Evolutionary conservation across 2,329 filamentous ascomycete genomes (phyloP).

Genomic region (Chlorencoelia australis): DNA sequence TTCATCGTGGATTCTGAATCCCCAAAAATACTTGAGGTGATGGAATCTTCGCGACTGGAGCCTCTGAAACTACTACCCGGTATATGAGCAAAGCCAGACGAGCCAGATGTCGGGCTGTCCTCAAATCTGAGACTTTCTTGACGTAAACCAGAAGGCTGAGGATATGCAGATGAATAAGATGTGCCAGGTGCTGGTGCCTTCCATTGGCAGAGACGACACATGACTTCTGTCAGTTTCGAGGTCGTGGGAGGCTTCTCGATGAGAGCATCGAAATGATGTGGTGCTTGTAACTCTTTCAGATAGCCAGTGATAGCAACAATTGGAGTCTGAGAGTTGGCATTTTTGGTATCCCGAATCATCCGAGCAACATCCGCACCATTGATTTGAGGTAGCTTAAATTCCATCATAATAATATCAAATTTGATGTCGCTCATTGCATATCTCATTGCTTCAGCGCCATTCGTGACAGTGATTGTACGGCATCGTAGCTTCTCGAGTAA

Average conservation of each 20-base stretch:
- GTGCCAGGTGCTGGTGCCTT: slow-evolving; percentile 55
- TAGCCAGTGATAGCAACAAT: slow-evolving; percentile 97
- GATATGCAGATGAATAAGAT: slow-evolving; percentile 41
- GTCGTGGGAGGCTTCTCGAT: slow-evolving; percentile 96
- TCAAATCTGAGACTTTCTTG: slow-evolving; percentile 55
- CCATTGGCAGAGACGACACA: slow-evolving; percentile 87
- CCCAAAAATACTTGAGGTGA: slow-evolving; percentile 79
- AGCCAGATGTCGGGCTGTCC: slow-evolving; percentile 63
- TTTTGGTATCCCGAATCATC: slow-evolving; percentile 96
- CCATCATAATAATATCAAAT: slow-evolving; percentile 97
- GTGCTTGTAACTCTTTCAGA: slow-evolving; percentile 89
- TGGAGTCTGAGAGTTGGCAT: slow-evolving; percentile 85
- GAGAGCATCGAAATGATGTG: slow-evolving; percentile 89
- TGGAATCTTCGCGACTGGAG: slow-evolving; percentile 79
- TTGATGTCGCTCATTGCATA: slow-evolving; percentile 96
- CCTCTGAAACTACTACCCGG: slow-evolving; percentile 67
- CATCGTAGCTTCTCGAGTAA: slow-evolving; percentile 90
- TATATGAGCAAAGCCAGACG: slow-evolving; percentile 64
- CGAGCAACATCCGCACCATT: slow-evolving; percentile 91
- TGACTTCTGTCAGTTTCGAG: slow-evolving; percentile 78
- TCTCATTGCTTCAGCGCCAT: slow-evolving; percentile 82
- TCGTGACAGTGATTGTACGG: slow-evolving; percentile 82
- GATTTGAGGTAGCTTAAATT: slow-evolving; percentile 90
- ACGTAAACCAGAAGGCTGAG: slow-evolving; percentile 53
- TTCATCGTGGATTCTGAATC: slow-evolving; percentile 70